Base-by-base conservation (phyloP, 148 eudicot genomes). In the Amaranthus palmeri region DNA sequence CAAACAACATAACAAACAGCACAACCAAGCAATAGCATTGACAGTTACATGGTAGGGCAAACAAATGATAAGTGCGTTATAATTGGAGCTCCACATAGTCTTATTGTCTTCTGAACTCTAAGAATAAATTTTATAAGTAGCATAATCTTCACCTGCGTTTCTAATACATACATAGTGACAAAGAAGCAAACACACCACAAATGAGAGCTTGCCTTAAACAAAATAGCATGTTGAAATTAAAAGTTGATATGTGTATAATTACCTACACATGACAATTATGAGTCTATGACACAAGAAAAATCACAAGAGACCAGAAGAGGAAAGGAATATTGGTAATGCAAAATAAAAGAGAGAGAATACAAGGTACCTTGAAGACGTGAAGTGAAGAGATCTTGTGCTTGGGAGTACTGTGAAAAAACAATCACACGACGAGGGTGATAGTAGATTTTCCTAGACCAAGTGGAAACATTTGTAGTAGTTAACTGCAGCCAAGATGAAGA, bases 281-380 rank as follows among this genome's bases (percentile, higher is more conserved):
- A 69, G 48, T 50, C 47, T 43, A 44, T 40, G 43, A 14, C n/a
- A 57, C 4, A 18, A 45, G 42, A 49, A 51, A 63, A 6, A 64
- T 12, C n/a, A 36, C 10, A 62, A 15, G 43, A 40, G 44, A 72
- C 6, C 43, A 1, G 10, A 43, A 17, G 0, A 54, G 44, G 15
- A 15, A 43, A 54, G 10, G 8, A 43, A 36, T 17, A 25, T 17
- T 15, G 2, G 48, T 4, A 4, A 61, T 9, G 43, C 11, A 41
- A 50, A n/a, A 41, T 13, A 53, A n/a, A n/a, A 36, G 13, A 10
- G 47, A 36, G 25, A 6, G n/a, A 56, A 54, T 46, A 62, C 53
- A 47, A 60, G 36, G 18, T 75, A 93, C 98, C 93, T 86, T 88
- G 96, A 50, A 93, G 82, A 67, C 89, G 90, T 7, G 93, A 84